These are phyloP conservation scores for Arachnomyces sp. DNA, from an alignment of 2,329 filamentous ascomycete species.

Conservation along the genomic window DNA sequence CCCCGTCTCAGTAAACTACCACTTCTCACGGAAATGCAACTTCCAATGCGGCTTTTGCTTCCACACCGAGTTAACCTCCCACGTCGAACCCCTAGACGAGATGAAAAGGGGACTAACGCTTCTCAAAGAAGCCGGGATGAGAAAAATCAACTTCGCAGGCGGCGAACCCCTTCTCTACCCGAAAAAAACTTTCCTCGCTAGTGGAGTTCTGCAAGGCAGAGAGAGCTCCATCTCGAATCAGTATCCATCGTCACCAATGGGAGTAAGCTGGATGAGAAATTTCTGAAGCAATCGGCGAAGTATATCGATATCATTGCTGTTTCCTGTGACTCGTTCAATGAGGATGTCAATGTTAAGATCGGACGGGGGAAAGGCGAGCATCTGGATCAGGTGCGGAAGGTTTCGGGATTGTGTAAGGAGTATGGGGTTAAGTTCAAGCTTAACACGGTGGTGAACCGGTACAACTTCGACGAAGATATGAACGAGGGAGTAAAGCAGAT, in stretches of 20 bases:
- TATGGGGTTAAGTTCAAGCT: constrained; percentile 50
- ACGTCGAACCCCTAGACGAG: constrained; percentile 34
- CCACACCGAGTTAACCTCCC: constrained; percentile 46
- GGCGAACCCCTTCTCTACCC: constrained; percentile 50
- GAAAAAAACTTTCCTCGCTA: constrained; percentile 36
- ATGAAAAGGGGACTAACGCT: constrained; percentile 41
- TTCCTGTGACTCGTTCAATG: constrained; percentile 49
- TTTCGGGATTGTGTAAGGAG: constrained; percentile 40
- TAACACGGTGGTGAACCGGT: constrained; percentile 47
- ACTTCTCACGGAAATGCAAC: constrained; percentile 43
- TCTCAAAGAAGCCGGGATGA: constrained; percentile 46
- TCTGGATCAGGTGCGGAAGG: constrained; percentile 36
- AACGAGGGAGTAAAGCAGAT: constrained; percentile 31
- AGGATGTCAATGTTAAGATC: constrained; percentile 44
- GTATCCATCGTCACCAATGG: constrained; percentile 51
- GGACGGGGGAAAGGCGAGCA: constrained; percentile 46
- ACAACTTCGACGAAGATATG: constrained; percentile 48
- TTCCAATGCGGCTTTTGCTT: constrained; percentile 50
- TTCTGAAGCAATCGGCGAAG: constrained; percentile 34
- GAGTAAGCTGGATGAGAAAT: constrained; percentile 39
- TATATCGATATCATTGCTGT: constrained; percentile 50
- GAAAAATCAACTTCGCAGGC: constrained; percentile 50
- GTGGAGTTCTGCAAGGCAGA: constrained; percentile 43
- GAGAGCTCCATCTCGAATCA: constrained; percentile 41
- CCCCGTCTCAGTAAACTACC: constrained; percentile 41